These are phyloP conservation scores for Hypsizygus marmoreus DNA, from an alignment of 768 basidiomycete species.

Conservation along the genomic window DNA sequence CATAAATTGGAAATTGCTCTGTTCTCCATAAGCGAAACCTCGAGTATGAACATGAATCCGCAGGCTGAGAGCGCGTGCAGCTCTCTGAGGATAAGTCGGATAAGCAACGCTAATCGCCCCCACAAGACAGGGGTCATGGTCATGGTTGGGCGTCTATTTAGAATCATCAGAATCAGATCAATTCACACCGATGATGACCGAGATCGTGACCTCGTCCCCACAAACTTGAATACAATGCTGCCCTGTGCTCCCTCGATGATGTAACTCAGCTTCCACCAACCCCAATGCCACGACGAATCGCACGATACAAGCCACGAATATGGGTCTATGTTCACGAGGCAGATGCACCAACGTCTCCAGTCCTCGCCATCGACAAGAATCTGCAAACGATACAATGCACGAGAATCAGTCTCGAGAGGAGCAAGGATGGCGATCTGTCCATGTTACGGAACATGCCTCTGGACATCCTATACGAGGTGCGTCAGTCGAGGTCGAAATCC, in stretches of 20 bases:
- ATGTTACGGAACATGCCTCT: constrained; percentile 14
- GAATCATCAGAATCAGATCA: no score
- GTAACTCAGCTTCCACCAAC: not conserved
- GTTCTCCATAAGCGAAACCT: no score
- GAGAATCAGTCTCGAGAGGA: not conserved
- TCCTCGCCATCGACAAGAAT: constrained; percentile 8
- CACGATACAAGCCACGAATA: constrained; percentile 1
- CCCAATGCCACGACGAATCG: not conserved
- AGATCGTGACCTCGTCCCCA: not conserved
- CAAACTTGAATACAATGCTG: no score
- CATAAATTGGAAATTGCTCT: no score
- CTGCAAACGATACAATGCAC: constrained; percentile 2
- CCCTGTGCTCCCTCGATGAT: not conserved
- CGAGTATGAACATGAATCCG: no score
- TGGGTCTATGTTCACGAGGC: constrained; percentile 6
- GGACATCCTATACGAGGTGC: constrained; percentile 25
- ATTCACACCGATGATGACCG: not conserved
- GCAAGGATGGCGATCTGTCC: not conserved
- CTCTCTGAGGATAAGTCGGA: no score
- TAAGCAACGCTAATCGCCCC: no score
- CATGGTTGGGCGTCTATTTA: no score
- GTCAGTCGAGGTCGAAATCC: not conserved
- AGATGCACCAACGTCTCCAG: constrained; percentile 6
- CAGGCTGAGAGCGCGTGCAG: no score
- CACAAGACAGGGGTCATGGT: no score